Base-by-base conservation (phyloP, 345 rosid genomes). In the Noccaea bulbosa region DNA sequence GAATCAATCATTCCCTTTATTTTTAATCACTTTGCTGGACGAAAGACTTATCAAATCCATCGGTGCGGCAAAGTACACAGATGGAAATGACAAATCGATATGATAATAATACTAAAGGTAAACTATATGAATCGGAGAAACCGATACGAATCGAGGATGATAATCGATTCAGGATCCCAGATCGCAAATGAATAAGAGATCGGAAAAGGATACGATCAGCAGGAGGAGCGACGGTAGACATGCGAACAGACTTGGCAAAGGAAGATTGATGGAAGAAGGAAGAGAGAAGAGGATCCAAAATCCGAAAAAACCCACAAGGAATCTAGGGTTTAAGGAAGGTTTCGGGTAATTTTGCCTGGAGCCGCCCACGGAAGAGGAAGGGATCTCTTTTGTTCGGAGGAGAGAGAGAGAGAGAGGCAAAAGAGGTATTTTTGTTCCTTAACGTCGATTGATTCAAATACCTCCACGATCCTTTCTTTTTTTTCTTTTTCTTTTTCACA, bases 181-280 rank as follows among this genome's bases (percentile, higher is more conserved):
- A 49, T 17, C 27, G n/a, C 33, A 49, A 22, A 69, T 22, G 24
- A 22, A 22, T 5, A 9, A 27, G 17, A 45, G 24, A 46, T 44
- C 48, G 50, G 24, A 53, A 50, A 70, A 86, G 92, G 92, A 89
- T 89, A 89, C 92, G 80, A 68, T 89, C 87, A 51, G 88, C 78
- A 48, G 86, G 24, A 12, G 89, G 67, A 74, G 83, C 67, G 60
- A 83, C 88, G 40, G 84, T 53, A 57, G 89, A 83, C 95, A 88
- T 88, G 77, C 24, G 39, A 52, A n/a, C 32, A 39, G 53, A 54
- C 7, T 32, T 7, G 16, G 24, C 11, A 11, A 5, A 22, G 32
- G 32, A 24, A 37, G 59, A 50, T 37, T 15, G 59, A 45, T 37
- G 73, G 58, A 35, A 34, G 44, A 70, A 33, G 17, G 16, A 15